Evolutionary conservation across 371 early-diverging fungal genomes (phyloP), one percentile per base, ranked within the genome.

Genomic region (Mortierella sp.): DNA sequence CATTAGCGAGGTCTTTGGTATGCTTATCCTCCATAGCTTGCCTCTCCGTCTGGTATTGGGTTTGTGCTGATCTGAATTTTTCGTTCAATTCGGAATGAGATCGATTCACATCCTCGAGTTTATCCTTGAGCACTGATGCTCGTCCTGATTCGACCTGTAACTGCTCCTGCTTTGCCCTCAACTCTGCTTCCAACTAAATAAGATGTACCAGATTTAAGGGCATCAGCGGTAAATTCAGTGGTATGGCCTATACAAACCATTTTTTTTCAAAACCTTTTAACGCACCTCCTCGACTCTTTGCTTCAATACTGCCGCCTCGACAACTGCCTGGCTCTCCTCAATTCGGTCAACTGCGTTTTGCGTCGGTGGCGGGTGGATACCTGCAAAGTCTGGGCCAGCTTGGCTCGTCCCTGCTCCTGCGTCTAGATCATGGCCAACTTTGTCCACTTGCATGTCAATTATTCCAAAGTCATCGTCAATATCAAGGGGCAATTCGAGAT

Each of bases 401-500:
- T 31, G 66, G 32, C 51, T 43, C 26, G 47, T 66, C 22, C 17
- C 53, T 7, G 40, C n/a, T 15, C 29, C 45, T 22, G 35, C 23
- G 2, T 49, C 66, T 10, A 64, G 22, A 0, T 29, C 47, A 31
- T 61, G 57, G 6, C 9, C 19, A 8, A 42, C 57, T 15, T 63
- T 57, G 4, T 63, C 54, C 4, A 47, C 19, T 1, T 55, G 35
- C 66, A 66, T 49, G 2, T 34, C 76, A 23, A 45, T 53, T 22
- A 43, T 35, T 13, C 26, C 64, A 51, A 64, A 72, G 8, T 61
- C 58, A 35, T 78, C 73, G 10, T 72, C 78, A 69, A 78, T 59
- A 13, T 72, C 66, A 1, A 35, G 62, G 2, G 65, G 68, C 1
- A 62, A 28, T 10, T 69, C 70, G 12, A 72, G 64, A 35, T 72